Evolutionary conservation across 2,329 filamentous ascomycete species (phyloP).

Genomic region (Fusarium sp.): DNA sequence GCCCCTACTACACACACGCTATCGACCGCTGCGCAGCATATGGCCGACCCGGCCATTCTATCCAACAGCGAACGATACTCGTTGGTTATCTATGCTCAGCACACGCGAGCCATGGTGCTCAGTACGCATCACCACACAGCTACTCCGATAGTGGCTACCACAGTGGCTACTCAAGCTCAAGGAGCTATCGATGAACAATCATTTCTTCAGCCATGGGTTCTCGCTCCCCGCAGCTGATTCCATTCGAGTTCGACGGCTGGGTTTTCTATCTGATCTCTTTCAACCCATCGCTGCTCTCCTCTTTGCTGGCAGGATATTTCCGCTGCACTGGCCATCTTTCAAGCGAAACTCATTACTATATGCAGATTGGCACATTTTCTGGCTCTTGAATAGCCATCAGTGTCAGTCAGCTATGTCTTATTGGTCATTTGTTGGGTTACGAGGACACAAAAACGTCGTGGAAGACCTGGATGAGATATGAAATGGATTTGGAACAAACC

Average conservation of each 20-base stretch:
- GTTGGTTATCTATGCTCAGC: conserved; percentile 81
- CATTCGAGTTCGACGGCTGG: conserved; percentile 60
- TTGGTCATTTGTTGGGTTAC: conserved; percentile 21
- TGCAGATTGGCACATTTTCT: conserved; percentile 14
- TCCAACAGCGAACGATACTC: conserved; percentile 80
- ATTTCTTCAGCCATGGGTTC: conserved; percentile 63
- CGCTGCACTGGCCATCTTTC: conserved; percentile 55
- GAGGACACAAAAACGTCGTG: conserved; percentile 44
- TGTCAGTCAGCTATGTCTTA: conserved; percentile 9
- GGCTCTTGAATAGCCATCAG: conserved; percentile 7
- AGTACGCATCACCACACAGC: conserved; percentile 53
- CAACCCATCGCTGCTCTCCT: conserved; percentile 61
- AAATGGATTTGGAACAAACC: conserved; percentile 36
- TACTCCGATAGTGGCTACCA: conserved; percentile 68
- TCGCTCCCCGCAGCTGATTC: conserved; percentile 54
- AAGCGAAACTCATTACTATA: conserved; percentile 16
- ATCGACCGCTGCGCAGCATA: conserved; percentile 84
- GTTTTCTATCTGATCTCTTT: conserved; percentile 60
- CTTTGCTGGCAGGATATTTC: conserved; percentile 60
- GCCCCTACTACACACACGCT: conserved; percentile 87
- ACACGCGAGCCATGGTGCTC: conserved; percentile 51
- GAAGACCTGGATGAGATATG: conserved; percentile 48
- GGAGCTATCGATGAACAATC: conserved; percentile 63
- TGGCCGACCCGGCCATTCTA: conserved; percentile 75
- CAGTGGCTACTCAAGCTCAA: conserved; percentile 60